These are phyloP conservation scores for Pisolithus tinctorius DNA, from an alignment of 768 basidiomycete genomes.

Conservation along the genomic window DNA sequence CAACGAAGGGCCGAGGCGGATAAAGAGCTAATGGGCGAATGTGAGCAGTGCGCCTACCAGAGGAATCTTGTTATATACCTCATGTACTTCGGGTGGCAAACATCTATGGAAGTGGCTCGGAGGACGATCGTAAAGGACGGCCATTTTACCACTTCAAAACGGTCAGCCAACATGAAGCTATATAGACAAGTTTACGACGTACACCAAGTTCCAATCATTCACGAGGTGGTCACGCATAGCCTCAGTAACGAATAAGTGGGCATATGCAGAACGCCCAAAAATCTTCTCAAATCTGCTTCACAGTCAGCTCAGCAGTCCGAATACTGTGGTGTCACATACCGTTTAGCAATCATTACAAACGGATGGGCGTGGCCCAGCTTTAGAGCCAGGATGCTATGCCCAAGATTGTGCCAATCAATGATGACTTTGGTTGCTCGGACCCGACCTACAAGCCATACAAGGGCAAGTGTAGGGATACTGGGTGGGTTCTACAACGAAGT, in stretches of 20 bases:
- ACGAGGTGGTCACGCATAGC: conserved; percentile 75
- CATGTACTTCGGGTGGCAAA: conserved; percentile 66
- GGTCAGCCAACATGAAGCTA: neutral
- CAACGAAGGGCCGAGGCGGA: conserved; percentile 37
- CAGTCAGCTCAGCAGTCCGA: conserved; percentile 3
- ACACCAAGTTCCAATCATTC: conserved; percentile 74
- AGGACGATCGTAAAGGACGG: conserved; percentile 85
- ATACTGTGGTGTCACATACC: conserved; percentile 37
- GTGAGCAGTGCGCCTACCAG: conserved; percentile 1
- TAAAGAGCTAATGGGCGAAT: conserved; percentile 37
- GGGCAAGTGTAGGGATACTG: conserved; percentile 85
- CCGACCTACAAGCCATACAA: conserved; percentile 69
- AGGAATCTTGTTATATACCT: conserved; percentile 35
- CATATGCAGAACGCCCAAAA: conserved; percentile 78
- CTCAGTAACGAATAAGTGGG: conserved; percentile 88
- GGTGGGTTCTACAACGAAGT: conserved; percentile 74
- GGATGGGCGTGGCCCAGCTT: conserved; percentile 63
- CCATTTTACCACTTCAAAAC: conserved; percentile 59
- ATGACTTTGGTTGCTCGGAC: conserved; percentile 79
- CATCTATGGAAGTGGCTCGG: conserved; percentile 76
- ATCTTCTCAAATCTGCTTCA: conserved; percentile 66
- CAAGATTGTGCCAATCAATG: conserved; percentile 99
- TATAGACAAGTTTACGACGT: conserved; percentile 9
- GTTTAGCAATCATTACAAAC: conserved; percentile 68
- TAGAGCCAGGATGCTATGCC: conserved; percentile 86